Evolutionary conservation across 176 grass and related monocot species (phyloP), one percentile per base, ranked within the genome.

Genomic region (Aechmea fasciata): DNA sequence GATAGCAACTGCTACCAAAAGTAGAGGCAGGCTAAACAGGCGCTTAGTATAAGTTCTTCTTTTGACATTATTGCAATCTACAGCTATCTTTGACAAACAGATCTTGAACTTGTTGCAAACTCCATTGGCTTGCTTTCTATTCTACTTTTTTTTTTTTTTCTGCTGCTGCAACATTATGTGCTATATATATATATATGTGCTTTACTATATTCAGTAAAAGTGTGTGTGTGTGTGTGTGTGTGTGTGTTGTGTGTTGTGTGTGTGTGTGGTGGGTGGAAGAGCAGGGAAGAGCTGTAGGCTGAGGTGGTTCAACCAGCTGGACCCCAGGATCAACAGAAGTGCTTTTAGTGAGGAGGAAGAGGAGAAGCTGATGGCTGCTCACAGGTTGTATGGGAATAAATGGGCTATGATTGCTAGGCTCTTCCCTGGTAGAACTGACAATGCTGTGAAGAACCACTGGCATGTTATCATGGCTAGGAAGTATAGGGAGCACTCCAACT

Each of bases 391-490:
- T 52, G 94, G 89, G 53, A 97, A 97, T 82, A 97, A 90, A 72
- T 97, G 94, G 94, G 81, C 94, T n/a, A 78, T 92, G 81, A 97
- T 97, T 75, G 86, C 89, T 17, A 73, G 86, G 2, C 82, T 97
- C 47, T 92, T 97, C 81, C 94, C 94, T 3, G 94, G 94, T 1
- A 82, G 94, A 47, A 97, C 94, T 1, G 94, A 92, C 79, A 92
- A 92, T 77, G 84, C 86, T 26, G 82, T 97, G 63, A 97, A 97
- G 86, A 97, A 92, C 77, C 94, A 97, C 76, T 97, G 94, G 89
- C 94, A 93, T 50, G 89, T 93, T 68, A 83, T 99, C 86, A 93
- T 93, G 94, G 94, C 89, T 50, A 88, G 89, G 65, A 99, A 99
- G 81, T 83, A 89, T 64, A 79, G 94, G 13, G 94, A 92, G 81